Percentiles rank a stretch among this genome's conserved stretches.
These are phyloP conservation scores for Botryosphaeria dothidea DNA, from an alignment of 2,329 filamentous ascomycete genomes.

Conservation along the genomic window DNA sequence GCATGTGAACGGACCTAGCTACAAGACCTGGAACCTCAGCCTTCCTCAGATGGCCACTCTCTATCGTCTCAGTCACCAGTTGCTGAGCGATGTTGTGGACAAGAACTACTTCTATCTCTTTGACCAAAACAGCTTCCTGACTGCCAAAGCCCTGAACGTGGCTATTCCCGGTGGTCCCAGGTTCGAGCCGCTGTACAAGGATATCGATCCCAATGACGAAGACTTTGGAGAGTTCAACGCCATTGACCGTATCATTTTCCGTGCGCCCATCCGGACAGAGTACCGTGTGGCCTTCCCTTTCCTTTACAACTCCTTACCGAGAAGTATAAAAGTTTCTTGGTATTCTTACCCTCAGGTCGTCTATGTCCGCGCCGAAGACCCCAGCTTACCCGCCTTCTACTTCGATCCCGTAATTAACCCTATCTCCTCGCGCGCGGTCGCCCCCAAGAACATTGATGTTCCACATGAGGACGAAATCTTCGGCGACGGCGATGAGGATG, in stretches of 20 bases:
- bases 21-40: constrained; percentile 91
- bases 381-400: constrained; percentile 90
- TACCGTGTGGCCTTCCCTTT: constrained; percentile 93
- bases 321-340: constrained; percentile 91
- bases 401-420: constrained; percentile 98
- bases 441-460: constrained; percentile 87
- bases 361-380: constrained; percentile 84
- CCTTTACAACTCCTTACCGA: constrained; percentile 92
- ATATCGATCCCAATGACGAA: constrained; percentile 97
- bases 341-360: constrained; percentile 93
- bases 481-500: constrained; percentile 79
- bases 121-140: constrained; percentile 90
- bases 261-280: constrained; percentile 90
- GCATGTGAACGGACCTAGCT: constrained; percentile 95
- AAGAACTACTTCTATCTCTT: constrained; percentile 99
- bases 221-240: constrained; percentile 99
- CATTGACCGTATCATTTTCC: constrained; percentile 98
- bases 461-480: constrained; percentile 95
- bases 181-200: constrained; percentile 97
- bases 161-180: constrained; percentile 95
- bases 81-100: constrained; percentile 89
- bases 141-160: constrained; percentile 94
- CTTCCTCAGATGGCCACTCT: constrained; percentile 95
- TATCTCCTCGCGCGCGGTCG: constrained; percentile 91
- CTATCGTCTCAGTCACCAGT: constrained; percentile 85